A percentile compares a stretch with the other conserved stretches of the same genome.
phyloP scores from a whole-genome alignment of 1,139 yeast species.

The Suhomyces yuchorum region DNA sequence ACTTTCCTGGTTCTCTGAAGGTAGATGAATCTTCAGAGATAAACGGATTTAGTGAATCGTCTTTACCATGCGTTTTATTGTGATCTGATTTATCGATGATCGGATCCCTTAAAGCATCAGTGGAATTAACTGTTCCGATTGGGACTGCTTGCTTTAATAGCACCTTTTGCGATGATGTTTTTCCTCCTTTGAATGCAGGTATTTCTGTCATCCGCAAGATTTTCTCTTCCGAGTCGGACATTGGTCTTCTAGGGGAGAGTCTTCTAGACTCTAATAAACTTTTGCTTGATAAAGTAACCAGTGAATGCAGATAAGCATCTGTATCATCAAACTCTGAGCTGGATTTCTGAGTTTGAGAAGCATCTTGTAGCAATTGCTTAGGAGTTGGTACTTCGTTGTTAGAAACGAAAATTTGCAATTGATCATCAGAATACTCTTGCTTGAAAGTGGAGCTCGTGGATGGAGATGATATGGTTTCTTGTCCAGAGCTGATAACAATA shows the following conservation, averaged over 20 bases:
- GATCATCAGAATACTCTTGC: conserved; percentile 19
- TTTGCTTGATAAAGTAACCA: not conserved
- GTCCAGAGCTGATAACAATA: conserved; percentile 25
- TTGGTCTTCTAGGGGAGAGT: conserved; percentile 27
- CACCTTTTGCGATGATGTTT: not conserved
- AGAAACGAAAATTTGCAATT: conserved; percentile 7
- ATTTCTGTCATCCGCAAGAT: conserved; percentile 34
- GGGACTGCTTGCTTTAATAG: not conserved
- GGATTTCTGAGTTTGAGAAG: not conserved
- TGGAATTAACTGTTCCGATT: not conserved
- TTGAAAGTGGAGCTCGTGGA: conserved; percentile 26
- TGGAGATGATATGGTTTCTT: conserved; percentile 22
- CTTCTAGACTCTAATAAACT: conserved; percentile 10
- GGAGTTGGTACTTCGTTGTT: not conserved
- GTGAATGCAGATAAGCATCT: not conserved
- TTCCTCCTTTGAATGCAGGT: conserved; percentile 25
- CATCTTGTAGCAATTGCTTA: not conserved
- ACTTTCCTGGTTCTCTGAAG: not conserved
- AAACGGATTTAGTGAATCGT: not conserved
- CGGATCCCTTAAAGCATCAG: not conserved
- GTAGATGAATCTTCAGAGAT: not conserved
- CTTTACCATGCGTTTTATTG: not conserved
- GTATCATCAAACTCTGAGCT: not conserved
- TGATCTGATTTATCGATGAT: not conserved
- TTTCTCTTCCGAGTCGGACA: conserved; percentile 34